Conservation (phyloP, 805 yeast species). For the Saccharomycopsis fibuligera region DNA sequence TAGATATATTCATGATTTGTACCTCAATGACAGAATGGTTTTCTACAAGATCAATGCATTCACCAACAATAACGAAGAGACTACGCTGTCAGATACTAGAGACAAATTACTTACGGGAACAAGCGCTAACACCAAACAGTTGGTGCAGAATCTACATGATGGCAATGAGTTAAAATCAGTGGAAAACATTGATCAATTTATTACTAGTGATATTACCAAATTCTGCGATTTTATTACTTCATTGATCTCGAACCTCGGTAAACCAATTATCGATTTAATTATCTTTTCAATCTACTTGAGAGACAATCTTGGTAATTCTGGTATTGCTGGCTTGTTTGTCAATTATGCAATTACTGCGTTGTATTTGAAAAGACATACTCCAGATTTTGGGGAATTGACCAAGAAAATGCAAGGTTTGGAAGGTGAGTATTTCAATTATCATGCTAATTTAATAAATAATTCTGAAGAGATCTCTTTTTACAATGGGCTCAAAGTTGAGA, state of each 20-base stretch:
- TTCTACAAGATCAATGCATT: conserved; percentile 76
- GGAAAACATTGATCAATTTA: conserved; percentile 78
- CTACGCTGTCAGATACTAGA: background rate
- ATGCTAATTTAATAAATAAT: conserved; percentile 76
- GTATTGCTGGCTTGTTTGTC: conserved; percentile 71
- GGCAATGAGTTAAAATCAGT: conserved; percentile 27
- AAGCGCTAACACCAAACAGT: background rate
- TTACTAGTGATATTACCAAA: conserved; percentile 76
- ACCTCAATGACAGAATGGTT: conserved; percentile 71
- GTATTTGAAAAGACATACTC: conserved; percentile 65
- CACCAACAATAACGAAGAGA: conserved; percentile 7
- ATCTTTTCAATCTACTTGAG: conserved; percentile 79
- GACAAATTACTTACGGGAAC: background rate
- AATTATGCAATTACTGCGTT: conserved; percentile 79
- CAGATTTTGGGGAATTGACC: conserved; percentile 76
- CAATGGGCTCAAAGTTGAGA: conserved; percentile 80
- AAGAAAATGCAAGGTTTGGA: conserved; percentile 71
- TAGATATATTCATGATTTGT: conserved; percentile 85
- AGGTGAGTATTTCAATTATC: conserved; percentile 84
- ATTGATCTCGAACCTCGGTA: conserved; percentile 82
- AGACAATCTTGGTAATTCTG: conserved; percentile 82
- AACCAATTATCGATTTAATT: conserved; percentile 80
- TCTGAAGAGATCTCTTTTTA: conserved; percentile 93
- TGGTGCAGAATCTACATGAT: background rate
- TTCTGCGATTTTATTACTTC: conserved; percentile 79